Conservation (phyloP, 371 early-diverging fungal genomes). For the Blakeslea trispora region DNA sequence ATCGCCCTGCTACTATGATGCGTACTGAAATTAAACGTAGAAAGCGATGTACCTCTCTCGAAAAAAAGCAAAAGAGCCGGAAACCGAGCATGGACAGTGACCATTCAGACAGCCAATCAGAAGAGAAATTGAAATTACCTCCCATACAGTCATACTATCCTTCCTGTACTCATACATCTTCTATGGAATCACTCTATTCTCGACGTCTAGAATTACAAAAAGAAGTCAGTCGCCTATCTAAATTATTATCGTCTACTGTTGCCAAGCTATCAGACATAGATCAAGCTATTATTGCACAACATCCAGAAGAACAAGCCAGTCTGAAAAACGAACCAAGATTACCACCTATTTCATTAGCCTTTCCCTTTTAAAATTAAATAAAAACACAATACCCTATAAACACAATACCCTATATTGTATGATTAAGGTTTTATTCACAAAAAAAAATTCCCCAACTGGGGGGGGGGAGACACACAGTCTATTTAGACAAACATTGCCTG, state of each 20-base stretch:
- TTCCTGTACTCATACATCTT: slow-evolving; percentile 12
- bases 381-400: too few relatives aligned
- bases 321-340: too few relatives aligned
- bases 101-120: background rate
- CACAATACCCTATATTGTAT: too few relatives aligned
- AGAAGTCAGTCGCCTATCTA: slow-evolving; percentile 55
- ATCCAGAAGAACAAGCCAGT: slow-evolving; percentile 28
- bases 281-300: slow-evolving; percentile 29
- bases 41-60: slow-evolving; percentile 31
- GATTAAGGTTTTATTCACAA: background rate
- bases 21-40: slow-evolving; percentile 60
- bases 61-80: slow-evolving; percentile 8
- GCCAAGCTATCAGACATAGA: slow-evolving; percentile 56
- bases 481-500: too few relatives aligned
- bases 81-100: slow-evolving; percentile 63
- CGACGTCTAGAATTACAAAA: slow-evolving; percentile 56
- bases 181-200: slow-evolving; percentile 36
- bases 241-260: slow-evolving; percentile 52
- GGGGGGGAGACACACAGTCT: too few relatives aligned
- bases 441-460: too few relatives aligned
- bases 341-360: slow-evolving; percentile 2
- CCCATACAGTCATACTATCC: background rate
- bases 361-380: background rate
- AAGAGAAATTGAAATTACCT: background rate
- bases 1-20: slow-evolving; percentile 60